A percentile compares a stretch with the other conserved stretches of the same genome.
Conservation (phyloP, 257 asterid species). For the Gentiana macrophylla region DNA sequence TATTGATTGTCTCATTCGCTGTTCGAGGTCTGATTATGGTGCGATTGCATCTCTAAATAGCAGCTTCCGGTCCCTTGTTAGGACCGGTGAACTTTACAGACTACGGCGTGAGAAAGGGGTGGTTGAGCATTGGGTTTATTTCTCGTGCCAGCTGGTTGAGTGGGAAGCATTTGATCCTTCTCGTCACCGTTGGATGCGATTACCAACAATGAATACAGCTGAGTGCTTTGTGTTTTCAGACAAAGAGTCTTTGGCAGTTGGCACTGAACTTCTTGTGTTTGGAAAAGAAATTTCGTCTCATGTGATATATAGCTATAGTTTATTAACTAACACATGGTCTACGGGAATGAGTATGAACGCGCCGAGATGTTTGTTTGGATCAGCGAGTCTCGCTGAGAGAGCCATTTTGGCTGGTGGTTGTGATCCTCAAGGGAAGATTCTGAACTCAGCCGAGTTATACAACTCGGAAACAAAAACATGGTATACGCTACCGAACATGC, state of each 20-base stretch:
- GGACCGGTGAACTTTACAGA: conserved; percentile 61
- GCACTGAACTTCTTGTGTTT: conserved; percentile 90
- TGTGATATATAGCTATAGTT: conserved; percentile 64
- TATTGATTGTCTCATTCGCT: conserved; percentile 53
- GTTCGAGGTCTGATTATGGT: conserved; percentile 89
- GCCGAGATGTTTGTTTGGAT: conserved; percentile 75
- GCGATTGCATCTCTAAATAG: conserved; percentile 56
- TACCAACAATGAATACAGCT: conserved; percentile 64
- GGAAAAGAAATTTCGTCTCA: conserved; percentile 64
- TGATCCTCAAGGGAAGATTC: conserved; percentile 34
- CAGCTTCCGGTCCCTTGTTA: conserved; percentile 59
- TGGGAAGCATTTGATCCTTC: conserved; percentile 96
- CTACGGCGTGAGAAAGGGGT: conserved; percentile 49
- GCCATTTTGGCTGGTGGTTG: conserved; percentile 96
- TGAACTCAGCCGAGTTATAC: conserved; percentile 55
- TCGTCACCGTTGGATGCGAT: conserved; percentile 81
- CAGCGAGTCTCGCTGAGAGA: conserved; percentile 77
- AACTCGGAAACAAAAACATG: conserved; percentile 43
- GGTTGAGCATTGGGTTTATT: conserved; percentile 93
- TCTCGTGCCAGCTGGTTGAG: conserved; percentile 80
- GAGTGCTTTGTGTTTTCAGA: conserved; percentile 68
- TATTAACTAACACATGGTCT: conserved; percentile 79
- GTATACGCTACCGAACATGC: conserved; percentile 63
- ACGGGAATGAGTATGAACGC: conserved; percentile 73
- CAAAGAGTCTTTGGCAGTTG: conserved; percentile 93